phyloP scores from a whole-genome alignment of 768 basidiomycete species.

The Agaricus subrufescens region DNA sequence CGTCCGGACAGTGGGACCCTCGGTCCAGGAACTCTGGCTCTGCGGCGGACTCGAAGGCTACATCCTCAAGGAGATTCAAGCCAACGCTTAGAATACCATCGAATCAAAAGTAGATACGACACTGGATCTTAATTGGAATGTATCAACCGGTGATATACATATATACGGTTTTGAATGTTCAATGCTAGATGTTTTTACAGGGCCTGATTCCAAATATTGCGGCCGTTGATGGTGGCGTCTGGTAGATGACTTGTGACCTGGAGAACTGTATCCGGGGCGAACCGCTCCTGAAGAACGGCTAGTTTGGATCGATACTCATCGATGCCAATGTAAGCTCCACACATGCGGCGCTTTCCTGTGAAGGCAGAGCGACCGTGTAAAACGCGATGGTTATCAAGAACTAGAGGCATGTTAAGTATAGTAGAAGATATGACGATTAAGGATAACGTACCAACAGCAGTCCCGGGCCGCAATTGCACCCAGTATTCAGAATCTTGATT shows the following conservation, averaged over 20 bases:
- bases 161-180: not conserved
- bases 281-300: constrained; percentile 59
- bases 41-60: constrained; percentile 93
- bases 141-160: not conserved
- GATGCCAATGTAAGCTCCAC: constrained; percentile 89
- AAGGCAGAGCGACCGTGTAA: constrained; percentile 94
- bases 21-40: constrained; percentile 97
- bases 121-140: not conserved
- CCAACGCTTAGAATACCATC: constrained; percentile 16
- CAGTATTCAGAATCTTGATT: constrained; percentile 87
- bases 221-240: constrained; percentile 24
- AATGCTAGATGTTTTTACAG: constrained; percentile 26
- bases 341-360: constrained; percentile 84
- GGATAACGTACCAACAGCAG: constrained; percentile 63
- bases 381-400: constrained; percentile 90
- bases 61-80: constrained; percentile 70
- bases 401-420: constrained; percentile 28
- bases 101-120: not conserved
- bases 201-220: constrained; percentile 55
- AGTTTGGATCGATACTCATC: constrained; percentile 89
- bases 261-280: constrained; percentile 30
- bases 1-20: constrained; percentile 79
- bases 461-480: constrained; percentile 86
- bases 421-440: not conserved
- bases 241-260: constrained; percentile 21